These are phyloP conservation scores for Aspergillus asperescens DNA, from an alignment of 495 filamentous ascomycete genomes.

Conservation along the genomic window DNA sequence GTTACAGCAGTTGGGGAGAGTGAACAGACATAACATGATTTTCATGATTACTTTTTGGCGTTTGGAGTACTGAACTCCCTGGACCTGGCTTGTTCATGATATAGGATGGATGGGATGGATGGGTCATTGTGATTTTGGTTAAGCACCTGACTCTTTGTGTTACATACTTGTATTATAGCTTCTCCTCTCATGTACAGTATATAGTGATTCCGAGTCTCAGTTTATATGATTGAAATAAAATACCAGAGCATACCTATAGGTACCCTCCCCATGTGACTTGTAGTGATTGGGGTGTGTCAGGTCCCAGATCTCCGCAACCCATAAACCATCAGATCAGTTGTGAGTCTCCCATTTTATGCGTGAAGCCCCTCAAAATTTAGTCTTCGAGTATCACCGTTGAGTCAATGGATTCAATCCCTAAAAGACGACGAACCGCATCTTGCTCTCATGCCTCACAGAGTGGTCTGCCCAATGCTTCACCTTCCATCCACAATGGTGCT, in stretches of 20 bases:
- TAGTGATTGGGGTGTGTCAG: not conserved
- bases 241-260: not conserved
- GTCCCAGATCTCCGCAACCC: not conserved
- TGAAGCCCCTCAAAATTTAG: not conserved
- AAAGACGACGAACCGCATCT: slow-evolving; percentile 20
- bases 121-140: not conserved
- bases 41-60: not conserved
- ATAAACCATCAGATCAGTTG: not conserved
- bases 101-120: not conserved
- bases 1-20: slow-evolving; percentile 18
- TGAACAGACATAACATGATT: slow-evolving; percentile 9
- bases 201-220: not conserved
- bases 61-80: slow-evolving; percentile 1
- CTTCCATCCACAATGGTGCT: not conserved
- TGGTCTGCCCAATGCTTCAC: slow-evolving; percentile 13
- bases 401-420: slow-evolving; percentile 19
- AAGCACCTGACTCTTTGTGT: not conserved
- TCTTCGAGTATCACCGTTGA: not conserved
- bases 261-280: not conserved
- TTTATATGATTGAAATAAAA: not conserved
- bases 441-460: slow-evolving; percentile 5
- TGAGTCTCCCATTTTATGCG: not conserved
- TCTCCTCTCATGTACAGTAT: slow-evolving; percentile 21
- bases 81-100: not conserved
- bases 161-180: slow-evolving; percentile 15